Base-by-base conservation (phyloP, 2,329 filamentous ascomycete genomes). In the Lasiodiplodia sp. region DNA sequence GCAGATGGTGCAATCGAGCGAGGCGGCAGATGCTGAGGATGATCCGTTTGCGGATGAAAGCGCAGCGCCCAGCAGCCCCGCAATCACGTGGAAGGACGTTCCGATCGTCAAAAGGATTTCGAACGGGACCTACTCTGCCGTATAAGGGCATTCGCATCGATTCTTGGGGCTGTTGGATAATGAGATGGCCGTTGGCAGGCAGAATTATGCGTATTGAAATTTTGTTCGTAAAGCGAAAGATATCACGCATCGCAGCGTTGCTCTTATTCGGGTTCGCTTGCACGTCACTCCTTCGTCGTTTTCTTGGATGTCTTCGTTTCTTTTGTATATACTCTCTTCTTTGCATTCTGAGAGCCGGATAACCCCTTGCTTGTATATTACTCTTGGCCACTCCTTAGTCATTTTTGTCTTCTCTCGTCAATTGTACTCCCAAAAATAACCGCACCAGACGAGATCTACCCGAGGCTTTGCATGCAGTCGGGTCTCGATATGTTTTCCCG, bases 11-110 rank as follows among this genome's bases (percentile, higher is more conserved):
- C 73, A 75, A 68, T 74, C 86, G 83, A 76, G 86, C 57, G 71
- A 70, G 28, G 78, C 78, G 69, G 71, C 70, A 10, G 82, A 82
- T 65, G 86, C 71, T 11, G 82, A 82, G 68, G 86, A 85, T 67
- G 89, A 93, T 74, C 92, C 92, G 2, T 94, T 94, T 77, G 91
- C 91, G 0, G 92, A 91, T 76, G 86, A 86, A 56, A 80, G 79
- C 78, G 84, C 66, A 7, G 34, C 44, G 16, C 40, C 56, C 72
- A 72, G 74, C 11, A 76, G 71, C 58, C 75, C 74, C 8, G 72
- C 73, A 2, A 68, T 75, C 28, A 71, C 67, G 14, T 80, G 77
- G 76, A 80, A 77, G 70, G 70, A 74, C 25, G 76, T 80, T 1
- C 31, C 71, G 2, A 76, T 73, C 21, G 75, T 80, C 2, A 80